phyloP scores from a whole-genome alignment of 1,284 basidiomycete genomes.

The Thelephora terrestris region DNA sequence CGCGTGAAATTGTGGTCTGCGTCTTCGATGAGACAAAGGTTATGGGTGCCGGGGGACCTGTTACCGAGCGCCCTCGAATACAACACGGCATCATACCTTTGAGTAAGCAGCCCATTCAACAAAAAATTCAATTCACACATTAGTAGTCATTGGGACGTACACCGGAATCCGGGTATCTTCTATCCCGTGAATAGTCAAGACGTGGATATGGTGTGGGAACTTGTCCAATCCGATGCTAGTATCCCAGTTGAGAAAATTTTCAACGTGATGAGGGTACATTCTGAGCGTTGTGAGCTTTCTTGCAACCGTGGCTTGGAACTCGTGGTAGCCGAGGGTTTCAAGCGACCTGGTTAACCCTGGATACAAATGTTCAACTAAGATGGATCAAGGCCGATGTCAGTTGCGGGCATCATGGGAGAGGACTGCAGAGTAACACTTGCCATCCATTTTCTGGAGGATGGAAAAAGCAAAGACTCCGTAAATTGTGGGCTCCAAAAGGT shows the following conservation, averaged over 20 bases:
- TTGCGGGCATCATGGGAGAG: background rate
- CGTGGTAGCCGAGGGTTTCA: constrained; percentile 42
- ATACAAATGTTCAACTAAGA: background rate
- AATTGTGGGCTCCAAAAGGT: background rate
- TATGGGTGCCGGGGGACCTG: constrained; percentile 55
- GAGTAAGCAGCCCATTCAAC: background rate
- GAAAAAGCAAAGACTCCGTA: background rate
- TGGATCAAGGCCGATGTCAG: background rate
- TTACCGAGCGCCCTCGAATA: constrained; percentile 51
- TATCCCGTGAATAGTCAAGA: constrained; percentile 61
- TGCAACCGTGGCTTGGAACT: constrained; percentile 52
- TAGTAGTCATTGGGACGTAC: background rate
- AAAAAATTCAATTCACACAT: background rate
- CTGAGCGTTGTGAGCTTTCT: constrained; percentile 37
- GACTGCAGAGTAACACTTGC: background rate
- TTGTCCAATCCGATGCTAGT: constrained; percentile 50
- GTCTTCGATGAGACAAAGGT: constrained; percentile 51
- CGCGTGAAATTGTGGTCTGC: constrained; percentile 69
- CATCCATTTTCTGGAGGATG: constrained; percentile 13
- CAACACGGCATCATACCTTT: constrained; percentile 60
- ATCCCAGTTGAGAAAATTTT: constrained; percentile 51
- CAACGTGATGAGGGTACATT: constrained; percentile 31
- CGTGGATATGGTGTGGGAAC: constrained; percentile 51
- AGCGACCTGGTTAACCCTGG: constrained; percentile 33
- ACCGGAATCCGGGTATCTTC: constrained; percentile 27